Evolutionary conservation across 2,329 filamentous ascomycete species (phyloP).

Genomic region (Colletotrichum tamarilloi): DNA sequence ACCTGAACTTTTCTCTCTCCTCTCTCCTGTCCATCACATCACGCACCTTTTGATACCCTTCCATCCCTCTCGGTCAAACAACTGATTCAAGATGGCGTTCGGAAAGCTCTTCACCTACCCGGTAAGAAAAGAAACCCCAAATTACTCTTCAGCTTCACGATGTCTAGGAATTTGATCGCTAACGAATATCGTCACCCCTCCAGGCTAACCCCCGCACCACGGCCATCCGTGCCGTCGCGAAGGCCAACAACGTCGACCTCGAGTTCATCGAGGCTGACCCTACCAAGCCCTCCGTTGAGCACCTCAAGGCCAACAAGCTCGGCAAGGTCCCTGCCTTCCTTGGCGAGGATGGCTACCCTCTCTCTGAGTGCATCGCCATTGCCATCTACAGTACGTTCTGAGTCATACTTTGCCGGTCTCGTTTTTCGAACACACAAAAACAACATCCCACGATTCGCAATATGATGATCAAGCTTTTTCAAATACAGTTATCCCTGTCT

Average conservation of each 20-base stretch:
- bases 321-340: conserved; percentile 94
- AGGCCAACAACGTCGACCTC: conserved; percentile 95
- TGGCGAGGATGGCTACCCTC: conserved; percentile 88
- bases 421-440: conserved; percentile 31
- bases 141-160: background rate
- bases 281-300: conserved; percentile 76
- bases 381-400: conserved; percentile 91
- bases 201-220: conserved; percentile 92
- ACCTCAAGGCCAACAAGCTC: conserved; percentile 86
- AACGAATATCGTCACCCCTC: conserved; percentile 40
- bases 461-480: conserved; percentile 81
- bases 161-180: conserved; percentile 42
- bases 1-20: conserved; percentile 38
- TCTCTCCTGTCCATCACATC: conserved; percentile 42
- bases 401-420: conserved; percentile 27
- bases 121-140: conserved; percentile 62
- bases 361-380: conserved; percentile 93
- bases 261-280: conserved; percentile 82
- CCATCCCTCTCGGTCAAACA: conserved; percentile 40
- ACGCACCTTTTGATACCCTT: conserved; percentile 39
- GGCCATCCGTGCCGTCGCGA: conserved; percentile 90
- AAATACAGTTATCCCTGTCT: conserved; percentile 99
- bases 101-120: conserved; percentile 94
- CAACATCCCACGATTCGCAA: conserved; percentile 38
- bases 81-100: conserved; percentile 83